Percentiles rank a stretch among this genome's conserved stretches.
Conservation (phyloP, 23 red algal species). For the Gracilaria vermiculophylla region DNA sequence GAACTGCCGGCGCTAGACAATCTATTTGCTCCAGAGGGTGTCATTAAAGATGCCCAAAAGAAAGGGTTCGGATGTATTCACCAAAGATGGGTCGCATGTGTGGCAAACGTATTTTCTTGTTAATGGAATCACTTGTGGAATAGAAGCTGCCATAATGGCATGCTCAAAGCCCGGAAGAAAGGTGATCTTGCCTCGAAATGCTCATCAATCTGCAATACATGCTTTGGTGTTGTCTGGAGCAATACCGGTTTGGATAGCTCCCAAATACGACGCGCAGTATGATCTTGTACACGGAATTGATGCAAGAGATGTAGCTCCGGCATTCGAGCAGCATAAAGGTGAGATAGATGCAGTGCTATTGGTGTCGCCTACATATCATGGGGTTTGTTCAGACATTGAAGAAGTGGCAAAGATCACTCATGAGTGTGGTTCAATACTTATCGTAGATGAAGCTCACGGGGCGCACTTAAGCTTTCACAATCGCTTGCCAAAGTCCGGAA, state of each 20-base stretch:
- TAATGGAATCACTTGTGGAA: constrained; percentile 85
- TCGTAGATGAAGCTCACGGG: constrained; percentile 98
- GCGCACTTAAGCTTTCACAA: constrained; percentile 79
- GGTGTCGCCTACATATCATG: constrained; percentile 91
- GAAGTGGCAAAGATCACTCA: constrained; percentile 65
- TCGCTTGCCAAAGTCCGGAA: constrained; percentile 60
- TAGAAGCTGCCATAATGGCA: constrained; percentile 82
- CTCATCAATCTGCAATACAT: constrained; percentile 84
- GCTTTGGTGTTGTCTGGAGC: constrained; percentile 77
- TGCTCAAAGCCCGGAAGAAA: constrained; percentile 34
- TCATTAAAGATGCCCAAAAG: constrained; percentile 71
- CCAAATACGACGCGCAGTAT: constrained; percentile 47
- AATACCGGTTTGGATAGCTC: constrained; percentile 74
- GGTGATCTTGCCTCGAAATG: constrained; percentile 83
- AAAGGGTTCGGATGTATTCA: constrained; percentile 67
- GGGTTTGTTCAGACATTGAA: constrained; percentile 65
- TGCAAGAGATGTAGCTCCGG: constrained; percentile 5
- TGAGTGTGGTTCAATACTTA: constrained; percentile 30
- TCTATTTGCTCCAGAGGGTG: constrained; percentile 73
- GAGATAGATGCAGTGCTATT: constrained; percentile 84
- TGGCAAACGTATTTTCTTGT: constrained; percentile 85
- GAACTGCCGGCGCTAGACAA: constrained; percentile 91
- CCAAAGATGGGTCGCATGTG: not conserved
- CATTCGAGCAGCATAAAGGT: constrained; percentile 6
- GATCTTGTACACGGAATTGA: constrained; percentile 58